Percentiles rank a stretch among this genome's conserved stretches.
phyloP scores from a whole-genome alignment of 2,329 filamentous ascomycete genomes.

The Xylariales sp. region DNA sequence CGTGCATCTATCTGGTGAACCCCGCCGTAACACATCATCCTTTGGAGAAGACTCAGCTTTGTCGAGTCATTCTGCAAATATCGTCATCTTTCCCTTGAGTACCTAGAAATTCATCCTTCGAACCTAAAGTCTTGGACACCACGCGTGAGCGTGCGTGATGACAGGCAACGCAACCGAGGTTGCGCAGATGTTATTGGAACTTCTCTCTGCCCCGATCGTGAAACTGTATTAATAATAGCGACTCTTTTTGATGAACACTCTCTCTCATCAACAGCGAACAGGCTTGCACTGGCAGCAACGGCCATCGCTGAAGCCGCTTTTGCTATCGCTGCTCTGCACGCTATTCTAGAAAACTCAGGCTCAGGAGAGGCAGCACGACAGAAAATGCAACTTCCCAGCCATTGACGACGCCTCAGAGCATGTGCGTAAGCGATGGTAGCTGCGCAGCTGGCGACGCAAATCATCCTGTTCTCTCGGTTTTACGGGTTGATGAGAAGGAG shows the following conservation, averaged over 20 bases:
- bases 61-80: neutral
- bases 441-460: constrained; percentile 1
- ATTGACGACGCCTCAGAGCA: neutral
- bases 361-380: neutral
- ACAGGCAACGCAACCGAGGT: neutral
- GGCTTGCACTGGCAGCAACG: constrained; percentile 1
- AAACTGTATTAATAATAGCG: no score
- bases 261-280: neutral
- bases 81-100: no score
- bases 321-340: neutral
- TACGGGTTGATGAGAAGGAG: neutral
- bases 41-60: no score
- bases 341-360: neutral
- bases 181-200: neutral
- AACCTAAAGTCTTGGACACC: no score
- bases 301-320: neutral
- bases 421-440: neutral
- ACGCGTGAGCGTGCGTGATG: no score
- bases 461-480: neutral
- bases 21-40: no score
- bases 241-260: neutral
- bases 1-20: no score
- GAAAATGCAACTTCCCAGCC: neutral
- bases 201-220: neutral
- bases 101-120: no score